A percentile compares a stretch with the other conserved stretches of the same genome.
phyloP scores from a whole-genome alignment of 2,329 filamentous ascomycete species.

The Neobulgaria alba region DNA sequence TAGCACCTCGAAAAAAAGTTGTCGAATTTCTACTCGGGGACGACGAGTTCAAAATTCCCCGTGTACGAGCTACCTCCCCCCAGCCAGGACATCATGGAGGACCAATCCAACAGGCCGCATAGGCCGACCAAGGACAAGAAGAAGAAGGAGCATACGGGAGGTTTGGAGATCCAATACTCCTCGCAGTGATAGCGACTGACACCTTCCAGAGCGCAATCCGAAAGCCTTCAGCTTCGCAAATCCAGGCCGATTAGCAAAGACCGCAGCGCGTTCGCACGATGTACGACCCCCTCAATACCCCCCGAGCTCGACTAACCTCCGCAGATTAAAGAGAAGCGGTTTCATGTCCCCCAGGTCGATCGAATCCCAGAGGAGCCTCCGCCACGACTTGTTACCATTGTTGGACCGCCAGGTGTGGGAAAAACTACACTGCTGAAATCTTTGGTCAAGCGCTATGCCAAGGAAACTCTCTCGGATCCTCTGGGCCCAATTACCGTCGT shows the following conservation, averaged over 20 bases:
- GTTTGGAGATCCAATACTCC: conserved; percentile 32
- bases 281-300: conserved; percentile 29
- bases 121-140: conserved; percentile 86
- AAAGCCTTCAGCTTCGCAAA: conserved; percentile 32
- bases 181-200: too few relatives aligned
- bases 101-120: conserved; percentile 79
- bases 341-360: conserved; percentile 95
- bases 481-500: conserved; percentile 92
- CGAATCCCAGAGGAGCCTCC: conserved; percentile 91
- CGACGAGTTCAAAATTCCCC: conserved; percentile 4
- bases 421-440: conserved; percentile 96
- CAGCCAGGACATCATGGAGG: conserved; percentile 50
- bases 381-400: conserved; percentile 84
- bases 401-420: conserved; percentile 88
- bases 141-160: conserved; percentile 64
- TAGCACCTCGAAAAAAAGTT: conserved; percentile 11
- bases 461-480: conserved; percentile 85
- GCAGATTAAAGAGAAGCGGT: conserved; percentile 85
- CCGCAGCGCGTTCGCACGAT: conserved; percentile 44
- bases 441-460: conserved; percentile 86
- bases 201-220: conserved; percentile 26
- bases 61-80: conserved; percentile 1
- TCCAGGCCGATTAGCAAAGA: conserved; percentile 29
- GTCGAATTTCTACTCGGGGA: conserved; percentile 8
- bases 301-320: conserved; percentile 7